Percentiles rank a stretch among this genome's conserved stretches.
Conservation (phyloP, 2,329 filamentous ascomycete species). For the Arthrobotrys iridis region DNA sequence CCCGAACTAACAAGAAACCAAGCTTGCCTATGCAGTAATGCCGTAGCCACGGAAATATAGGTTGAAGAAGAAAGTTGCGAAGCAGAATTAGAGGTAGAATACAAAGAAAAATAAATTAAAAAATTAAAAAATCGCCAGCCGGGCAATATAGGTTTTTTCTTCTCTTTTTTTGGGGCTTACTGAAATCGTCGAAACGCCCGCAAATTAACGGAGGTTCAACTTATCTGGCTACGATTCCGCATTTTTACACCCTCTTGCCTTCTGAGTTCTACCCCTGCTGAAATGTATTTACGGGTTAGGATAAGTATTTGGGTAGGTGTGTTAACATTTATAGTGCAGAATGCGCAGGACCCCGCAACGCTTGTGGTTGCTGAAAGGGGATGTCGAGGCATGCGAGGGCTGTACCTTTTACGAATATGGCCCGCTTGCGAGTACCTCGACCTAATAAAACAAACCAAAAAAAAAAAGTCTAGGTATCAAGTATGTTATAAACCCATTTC, state of each 20-base stretch:
- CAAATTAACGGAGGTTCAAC: constrained; percentile 39
- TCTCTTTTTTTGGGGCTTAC: constrained; percentile 2
- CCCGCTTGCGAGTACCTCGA: constrained; percentile 33
- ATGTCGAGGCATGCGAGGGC: constrained; percentile 12
- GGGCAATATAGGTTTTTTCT: constrained; percentile 19
- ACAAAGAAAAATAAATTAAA: background rate
- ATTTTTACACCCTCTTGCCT: constrained; percentile 2
- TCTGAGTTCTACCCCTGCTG: background rate
- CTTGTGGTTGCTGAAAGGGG: constrained; percentile 45
- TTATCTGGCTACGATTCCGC: constrained; percentile 37
- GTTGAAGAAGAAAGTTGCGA: too few relatives aligned
- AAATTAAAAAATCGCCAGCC: constrained; percentile 29
- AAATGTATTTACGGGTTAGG: constrained; percentile 1
- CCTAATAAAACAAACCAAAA: constrained; percentile 8
- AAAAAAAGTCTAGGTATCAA: background rate
- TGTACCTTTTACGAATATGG: constrained; percentile 40
- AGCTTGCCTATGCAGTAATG: too few relatives aligned
- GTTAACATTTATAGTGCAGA: constrained; percentile 20
- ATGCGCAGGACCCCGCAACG: constrained; percentile 32
- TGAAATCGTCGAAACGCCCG: constrained; percentile 19
- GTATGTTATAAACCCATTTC: constrained; percentile 29
- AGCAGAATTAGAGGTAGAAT: too few relatives aligned
- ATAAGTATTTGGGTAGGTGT: constrained; percentile 20
- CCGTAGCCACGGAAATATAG: too few relatives aligned
- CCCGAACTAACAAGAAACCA: background rate